Percentiles rank a stretch among this genome's conserved stretches.
These are phyloP conservation scores for Simmondsia chinensis DNA, from an alignment of 148 eudicot genomes.

Conservation along the genomic window DNA sequence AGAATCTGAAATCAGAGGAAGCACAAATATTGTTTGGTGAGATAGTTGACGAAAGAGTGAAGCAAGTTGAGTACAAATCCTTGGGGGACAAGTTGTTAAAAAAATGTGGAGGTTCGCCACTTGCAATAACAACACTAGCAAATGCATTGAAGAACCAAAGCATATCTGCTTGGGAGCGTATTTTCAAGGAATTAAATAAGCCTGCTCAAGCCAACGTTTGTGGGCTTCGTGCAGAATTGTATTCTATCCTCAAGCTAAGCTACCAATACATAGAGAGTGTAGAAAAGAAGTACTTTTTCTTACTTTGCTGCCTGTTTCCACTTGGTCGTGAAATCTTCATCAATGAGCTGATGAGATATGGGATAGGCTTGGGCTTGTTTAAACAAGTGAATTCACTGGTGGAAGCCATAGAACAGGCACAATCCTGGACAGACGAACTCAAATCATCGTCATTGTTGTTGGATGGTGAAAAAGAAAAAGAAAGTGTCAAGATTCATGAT, in stretches of 20 bases:
- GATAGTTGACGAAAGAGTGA: not conserved
- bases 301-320: not conserved
- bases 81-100: not conserved
- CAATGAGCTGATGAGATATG: not conserved
- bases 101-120: slow-evolving; percentile 1
- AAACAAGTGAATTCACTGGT: not conserved
- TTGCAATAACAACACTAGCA: not conserved
- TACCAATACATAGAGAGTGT: not conserved
- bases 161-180: not conserved
- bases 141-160: not conserved
- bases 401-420: not conserved
- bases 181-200: not conserved
- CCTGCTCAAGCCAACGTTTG: not conserved
- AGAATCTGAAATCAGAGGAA: not conserved
- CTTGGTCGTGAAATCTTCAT: not conserved
- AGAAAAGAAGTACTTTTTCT: not conserved
- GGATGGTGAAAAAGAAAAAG: not conserved
- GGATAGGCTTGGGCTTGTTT: not conserved
- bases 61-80: not conserved
- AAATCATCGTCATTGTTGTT: not conserved
- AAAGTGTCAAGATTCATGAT: slow-evolving; percentile 4
- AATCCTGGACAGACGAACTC: not conserved
- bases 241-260: not conserved
- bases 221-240: not conserved
- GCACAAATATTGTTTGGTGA: not conserved